phyloP scores from a whole-genome alignment of 306 rosid genomes.

The Leucaena leucocephala region DNA sequence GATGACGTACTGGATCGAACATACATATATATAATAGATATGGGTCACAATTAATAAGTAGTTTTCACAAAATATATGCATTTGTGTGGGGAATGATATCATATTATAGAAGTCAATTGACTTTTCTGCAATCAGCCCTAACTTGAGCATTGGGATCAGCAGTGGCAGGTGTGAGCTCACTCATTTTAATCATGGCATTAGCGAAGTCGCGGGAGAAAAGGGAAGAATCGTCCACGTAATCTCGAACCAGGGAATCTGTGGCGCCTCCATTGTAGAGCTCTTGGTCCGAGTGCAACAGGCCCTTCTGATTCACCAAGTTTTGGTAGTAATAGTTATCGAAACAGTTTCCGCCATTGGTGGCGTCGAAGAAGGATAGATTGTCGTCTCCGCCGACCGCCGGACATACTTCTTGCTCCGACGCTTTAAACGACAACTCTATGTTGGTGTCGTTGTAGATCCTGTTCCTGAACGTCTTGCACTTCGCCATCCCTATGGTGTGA shows the following conservation, averaged over 20 bases:
- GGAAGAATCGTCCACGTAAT: background rate
- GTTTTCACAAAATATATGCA: too few species aligned
- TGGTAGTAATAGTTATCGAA: background rate
- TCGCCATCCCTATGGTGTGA: background rate
- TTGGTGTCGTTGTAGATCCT: slow-evolving; percentile 6
- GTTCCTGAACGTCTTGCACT: background rate
- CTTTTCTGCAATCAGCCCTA: background rate
- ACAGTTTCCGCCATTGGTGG: background rate
- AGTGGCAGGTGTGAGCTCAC: background rate
- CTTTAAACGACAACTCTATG: background rate
- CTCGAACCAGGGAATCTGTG: background rate
- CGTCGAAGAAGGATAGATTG: background rate
- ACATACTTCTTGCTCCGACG: background rate
- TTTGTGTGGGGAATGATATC: too few species aligned
- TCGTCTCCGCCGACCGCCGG: background rate
- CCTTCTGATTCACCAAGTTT: background rate
- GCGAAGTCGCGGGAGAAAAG: background rate
- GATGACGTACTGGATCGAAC: too few species aligned
- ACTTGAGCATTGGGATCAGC: background rate
- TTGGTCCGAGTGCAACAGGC: background rate
- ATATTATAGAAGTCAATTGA: background rate
- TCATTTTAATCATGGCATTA: background rate
- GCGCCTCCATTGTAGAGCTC: background rate
- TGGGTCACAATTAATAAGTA: too few species aligned
- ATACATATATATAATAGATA: too few species aligned